Evolutionary conservation across 768 basidiomycete genomes (phyloP).

Genomic region (Pisolithus microcarpus): DNA sequence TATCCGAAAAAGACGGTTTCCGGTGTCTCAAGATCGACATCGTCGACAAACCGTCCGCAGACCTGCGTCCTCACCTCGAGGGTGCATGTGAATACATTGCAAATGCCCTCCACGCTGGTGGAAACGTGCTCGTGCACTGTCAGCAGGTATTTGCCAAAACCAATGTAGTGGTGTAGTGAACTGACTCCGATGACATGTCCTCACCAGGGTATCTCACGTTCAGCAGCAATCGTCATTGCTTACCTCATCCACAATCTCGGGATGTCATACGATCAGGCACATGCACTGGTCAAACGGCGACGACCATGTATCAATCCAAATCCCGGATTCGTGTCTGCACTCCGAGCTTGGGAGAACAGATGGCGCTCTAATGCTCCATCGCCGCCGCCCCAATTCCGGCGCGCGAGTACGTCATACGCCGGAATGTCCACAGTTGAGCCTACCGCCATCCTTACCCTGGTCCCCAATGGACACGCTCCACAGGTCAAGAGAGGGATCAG

Average conservation of each 20-base stretch:
- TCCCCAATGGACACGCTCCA: background rate
- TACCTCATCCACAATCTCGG: slow-evolving; percentile 71
- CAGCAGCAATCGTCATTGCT: slow-evolving; percentile 69
- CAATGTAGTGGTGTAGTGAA: background rate
- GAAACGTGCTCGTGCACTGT: slow-evolving; percentile 71
- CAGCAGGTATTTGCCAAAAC: slow-evolving; percentile 51
- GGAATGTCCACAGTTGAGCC: background rate
- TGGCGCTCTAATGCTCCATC: slow-evolving; percentile 18
- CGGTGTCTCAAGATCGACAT: slow-evolving; percentile 62
- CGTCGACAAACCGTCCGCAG: slow-evolving; percentile 52
- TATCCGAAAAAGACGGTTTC: slow-evolving; percentile 37
- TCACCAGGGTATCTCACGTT: slow-evolving; percentile 67
- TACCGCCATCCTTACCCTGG: background rate
- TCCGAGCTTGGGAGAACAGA: slow-evolving; percentile 50
- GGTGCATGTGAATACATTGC: slow-evolving; percentile 63
- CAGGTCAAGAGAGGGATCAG: slow-evolving; percentile 21
- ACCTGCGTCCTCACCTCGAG: slow-evolving; percentile 63
- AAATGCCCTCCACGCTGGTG: slow-evolving; percentile 47
- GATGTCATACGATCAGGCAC: slow-evolving; percentile 65
- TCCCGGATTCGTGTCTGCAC: slow-evolving; percentile 58
- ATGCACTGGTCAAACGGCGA: slow-evolving; percentile 51
- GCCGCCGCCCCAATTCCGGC: slow-evolving; percentile 19
- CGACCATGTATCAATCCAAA: slow-evolving; percentile 75
- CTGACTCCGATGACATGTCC: slow-evolving; percentile 2
- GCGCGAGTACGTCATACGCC: slow-evolving; percentile 23